phyloP scores from a whole-genome alignment of 257 asterid genomes.

The Forsythia viridissima region DNA sequence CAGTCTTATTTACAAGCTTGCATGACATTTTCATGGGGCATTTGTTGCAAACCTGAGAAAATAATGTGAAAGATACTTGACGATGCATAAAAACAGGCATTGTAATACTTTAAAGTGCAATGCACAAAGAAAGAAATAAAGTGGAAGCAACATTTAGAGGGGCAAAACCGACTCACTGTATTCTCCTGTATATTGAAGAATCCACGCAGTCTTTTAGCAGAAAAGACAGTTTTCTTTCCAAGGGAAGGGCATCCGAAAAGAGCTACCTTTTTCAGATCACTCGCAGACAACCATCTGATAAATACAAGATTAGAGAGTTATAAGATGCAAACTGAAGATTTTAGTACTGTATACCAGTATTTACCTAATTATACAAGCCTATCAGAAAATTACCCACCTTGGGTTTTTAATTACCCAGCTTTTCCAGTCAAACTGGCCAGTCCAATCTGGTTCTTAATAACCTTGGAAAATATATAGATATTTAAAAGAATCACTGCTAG shows the following conservation, averaged over 20 bases:
- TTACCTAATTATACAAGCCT: neutral
- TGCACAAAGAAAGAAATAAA: neutral
- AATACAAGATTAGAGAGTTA: conserved; percentile 23
- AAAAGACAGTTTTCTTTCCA: conserved; percentile 35
- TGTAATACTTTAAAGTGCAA: neutral
- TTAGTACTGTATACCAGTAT: conserved; percentile 8
- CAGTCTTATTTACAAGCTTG: conserved; percentile 47
- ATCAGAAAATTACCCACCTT: neutral
- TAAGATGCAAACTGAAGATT: neutral
- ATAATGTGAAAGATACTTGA: conserved; percentile 7
- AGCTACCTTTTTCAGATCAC: conserved; percentile 76
- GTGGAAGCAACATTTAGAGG: neutral
- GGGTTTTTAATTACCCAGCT: no score
- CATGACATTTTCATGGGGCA: conserved; percentile 63
- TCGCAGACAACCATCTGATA: conserved; percentile 83
- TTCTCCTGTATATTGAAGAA: conserved; percentile 70
- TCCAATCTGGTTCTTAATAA: no score
- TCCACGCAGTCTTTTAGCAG: conserved; percentile 69
- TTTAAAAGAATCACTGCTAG: no score
- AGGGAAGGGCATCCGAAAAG: conserved; percentile 81
- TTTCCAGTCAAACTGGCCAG: no score
- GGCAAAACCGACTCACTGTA: conserved; percentile 41
- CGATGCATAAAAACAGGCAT: conserved; percentile 5
- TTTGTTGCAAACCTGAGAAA: conserved; percentile 67
- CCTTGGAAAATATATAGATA: no score